phyloP scores from a whole-genome alignment of 768 basidiomycete species.

The Tubosaeta sp. region DNA sequence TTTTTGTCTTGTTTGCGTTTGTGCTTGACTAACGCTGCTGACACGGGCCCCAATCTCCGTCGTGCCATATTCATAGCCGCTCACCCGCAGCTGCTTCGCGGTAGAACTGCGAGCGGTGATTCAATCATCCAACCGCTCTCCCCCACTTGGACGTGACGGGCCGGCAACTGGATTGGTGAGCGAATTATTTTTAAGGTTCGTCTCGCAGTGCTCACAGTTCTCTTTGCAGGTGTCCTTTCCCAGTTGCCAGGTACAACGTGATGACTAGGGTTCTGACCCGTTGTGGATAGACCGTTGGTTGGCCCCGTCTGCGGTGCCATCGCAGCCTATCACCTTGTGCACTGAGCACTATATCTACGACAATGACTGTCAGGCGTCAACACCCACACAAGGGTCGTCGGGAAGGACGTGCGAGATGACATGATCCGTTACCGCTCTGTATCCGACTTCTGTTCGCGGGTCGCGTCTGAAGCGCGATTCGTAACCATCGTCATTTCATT shows the following conservation, averaged over 20 bases:
- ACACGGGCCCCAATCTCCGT: slow-evolving; percentile 8
- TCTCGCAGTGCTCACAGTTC: neutral
- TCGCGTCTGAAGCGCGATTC: neutral
- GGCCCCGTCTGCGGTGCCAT: slow-evolving; percentile 5
- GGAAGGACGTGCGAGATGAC: neutral
- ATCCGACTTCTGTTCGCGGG: neutral
- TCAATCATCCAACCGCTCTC: neutral
- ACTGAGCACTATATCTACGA: neutral
- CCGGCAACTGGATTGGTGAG: slow-evolving; percentile 8
- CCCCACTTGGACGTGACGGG: neutral
- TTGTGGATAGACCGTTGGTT: neutral
- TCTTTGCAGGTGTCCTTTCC: neutral
- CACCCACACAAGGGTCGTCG: neutral
- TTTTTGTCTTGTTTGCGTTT: neutral
- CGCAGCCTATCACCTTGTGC: neutral
- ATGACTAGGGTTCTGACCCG: neutral
- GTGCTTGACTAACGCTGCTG: neutral
- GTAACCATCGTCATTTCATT: neutral
- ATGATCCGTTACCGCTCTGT: neutral
- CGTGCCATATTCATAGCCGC: neutral
- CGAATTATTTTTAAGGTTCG: slow-evolving; percentile 1
- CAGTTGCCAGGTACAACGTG: slow-evolving; percentile 17
- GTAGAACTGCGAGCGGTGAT: slow-evolving; percentile 6
- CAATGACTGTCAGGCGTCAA: neutral
- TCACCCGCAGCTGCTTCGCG: slow-evolving; percentile 20